phyloP scores from a whole-genome alignment of 2,329 filamentous ascomycete species.

The Apiospora koreana region DNA sequence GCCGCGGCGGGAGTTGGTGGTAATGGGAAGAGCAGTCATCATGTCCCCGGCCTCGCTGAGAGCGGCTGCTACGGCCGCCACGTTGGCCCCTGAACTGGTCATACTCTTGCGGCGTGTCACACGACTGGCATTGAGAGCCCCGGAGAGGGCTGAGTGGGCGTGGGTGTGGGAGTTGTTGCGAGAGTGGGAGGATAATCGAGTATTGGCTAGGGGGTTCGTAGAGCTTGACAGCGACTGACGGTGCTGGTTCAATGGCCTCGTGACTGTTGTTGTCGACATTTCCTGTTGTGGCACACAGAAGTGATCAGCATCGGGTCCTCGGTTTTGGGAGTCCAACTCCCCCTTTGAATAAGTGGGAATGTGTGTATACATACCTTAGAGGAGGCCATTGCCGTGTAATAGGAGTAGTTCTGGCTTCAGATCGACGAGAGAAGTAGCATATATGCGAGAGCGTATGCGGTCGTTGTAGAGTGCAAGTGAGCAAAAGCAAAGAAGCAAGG shows the following conservation, averaged over 20 bases:
- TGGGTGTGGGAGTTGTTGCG: conserved; percentile 79
- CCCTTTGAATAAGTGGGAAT: not conserved
- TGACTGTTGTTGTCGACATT: conserved; percentile 55
- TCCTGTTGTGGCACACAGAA: conserved; percentile 22
- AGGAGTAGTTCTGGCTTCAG: conserved; percentile 16
- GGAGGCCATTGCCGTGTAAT: conserved; percentile 56
- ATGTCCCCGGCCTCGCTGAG: conserved; percentile 66
- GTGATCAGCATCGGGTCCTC: conserved; percentile 38
- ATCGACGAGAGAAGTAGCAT: not conserved
- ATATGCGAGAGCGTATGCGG: not conserved
- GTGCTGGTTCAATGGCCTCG: conserved; percentile 67
- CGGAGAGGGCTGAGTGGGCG: conserved; percentile 78
- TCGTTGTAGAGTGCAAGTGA: not conserved
- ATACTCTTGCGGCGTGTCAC: conserved; percentile 94
- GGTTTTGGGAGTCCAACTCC: not conserved
- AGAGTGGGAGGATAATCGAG: conserved; percentile 61
- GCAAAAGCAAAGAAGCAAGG: conserved; percentile 11
- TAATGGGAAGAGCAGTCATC: conserved; percentile 57
- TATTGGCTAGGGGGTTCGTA: conserved; percentile 57
- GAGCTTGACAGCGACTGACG: conserved; percentile 60
- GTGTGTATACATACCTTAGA: conserved; percentile 53
- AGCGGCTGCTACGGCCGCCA: conserved; percentile 74
- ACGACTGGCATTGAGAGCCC: conserved; percentile 79
- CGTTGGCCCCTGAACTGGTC: conserved; percentile 71
- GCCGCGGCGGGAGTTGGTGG: conserved; percentile 61